Conservation (phyloP, 352 stramenopile species). For the Pythium phragmiticola region DNA sequence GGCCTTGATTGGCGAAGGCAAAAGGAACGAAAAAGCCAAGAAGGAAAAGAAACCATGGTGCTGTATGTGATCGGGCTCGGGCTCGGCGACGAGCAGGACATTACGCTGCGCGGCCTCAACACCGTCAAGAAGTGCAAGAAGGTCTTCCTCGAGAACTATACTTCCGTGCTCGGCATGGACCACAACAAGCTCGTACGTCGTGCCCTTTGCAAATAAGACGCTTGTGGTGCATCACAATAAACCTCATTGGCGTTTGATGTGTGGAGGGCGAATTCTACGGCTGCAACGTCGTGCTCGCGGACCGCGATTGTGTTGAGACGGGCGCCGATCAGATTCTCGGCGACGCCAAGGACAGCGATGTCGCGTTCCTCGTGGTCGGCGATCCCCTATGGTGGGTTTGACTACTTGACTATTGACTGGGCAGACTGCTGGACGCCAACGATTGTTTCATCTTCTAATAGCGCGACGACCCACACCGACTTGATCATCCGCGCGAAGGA, state of each 20-base stretch:
- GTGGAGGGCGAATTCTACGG: slow-evolving; percentile 86
- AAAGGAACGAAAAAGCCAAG: slow-evolving; percentile 1
- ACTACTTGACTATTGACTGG: background rate
- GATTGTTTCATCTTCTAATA: slow-evolving; percentile 15
- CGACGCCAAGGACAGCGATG: slow-evolving; percentile 88
- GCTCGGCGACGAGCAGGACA: slow-evolving; percentile 98
- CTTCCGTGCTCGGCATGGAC: slow-evolving; percentile 93
- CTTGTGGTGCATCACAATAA: too few relatives aligned
- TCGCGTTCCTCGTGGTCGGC: slow-evolving; percentile 98
- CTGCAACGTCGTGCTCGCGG: slow-evolving; percentile 84
- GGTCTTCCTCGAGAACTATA: slow-evolving; percentile 99
- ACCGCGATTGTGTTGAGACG: slow-evolving; percentile 96
- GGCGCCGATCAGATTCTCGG: slow-evolving; percentile 95
- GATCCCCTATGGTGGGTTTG: slow-evolving; percentile 92
- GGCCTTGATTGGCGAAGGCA: slow-evolving; percentile 23
- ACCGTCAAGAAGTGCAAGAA: slow-evolving; percentile 93
- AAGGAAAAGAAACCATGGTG: slow-evolving; percentile 47
- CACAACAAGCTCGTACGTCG: slow-evolving; percentile 73
- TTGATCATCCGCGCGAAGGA: slow-evolving; percentile 95
- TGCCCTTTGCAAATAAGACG: too few relatives aligned
- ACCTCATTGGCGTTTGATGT: background rate
- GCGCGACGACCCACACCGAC: slow-evolving; percentile 98
- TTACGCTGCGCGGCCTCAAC: slow-evolving; percentile 96
- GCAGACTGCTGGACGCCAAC: background rate
- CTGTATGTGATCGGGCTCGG: slow-evolving; percentile 98